A percentile compares a stretch with the other conserved stretches of the same genome.
phyloP scores from a whole-genome alignment of 2,329 filamentous ascomycete genomes.

The Pseudopyricularia javanii region DNA sequence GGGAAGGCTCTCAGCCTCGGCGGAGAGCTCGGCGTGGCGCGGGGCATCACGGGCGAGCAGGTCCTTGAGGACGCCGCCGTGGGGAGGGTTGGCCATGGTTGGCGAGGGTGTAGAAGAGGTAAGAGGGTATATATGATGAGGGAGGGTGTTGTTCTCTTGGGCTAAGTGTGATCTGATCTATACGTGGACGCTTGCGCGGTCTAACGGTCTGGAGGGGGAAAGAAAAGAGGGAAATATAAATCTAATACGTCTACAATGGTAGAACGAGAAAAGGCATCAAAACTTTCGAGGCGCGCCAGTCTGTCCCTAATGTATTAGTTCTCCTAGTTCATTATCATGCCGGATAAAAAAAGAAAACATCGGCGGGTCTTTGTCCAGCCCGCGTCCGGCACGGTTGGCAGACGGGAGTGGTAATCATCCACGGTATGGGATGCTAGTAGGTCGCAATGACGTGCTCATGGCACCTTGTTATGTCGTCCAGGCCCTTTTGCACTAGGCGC shows the following conservation, averaged over 20 bases:
- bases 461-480: background rate
- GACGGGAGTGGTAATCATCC: background rate
- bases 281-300: no score
- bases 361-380: background rate
- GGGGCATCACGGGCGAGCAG: slow-evolving; percentile 85
- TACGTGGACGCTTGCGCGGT: background rate
- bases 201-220: background rate
- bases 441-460: slow-evolving; percentile 12
- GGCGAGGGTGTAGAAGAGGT: background rate
- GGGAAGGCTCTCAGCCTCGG: slow-evolving; percentile 77
- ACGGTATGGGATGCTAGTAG: slow-evolving; percentile 6
- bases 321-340: background rate
- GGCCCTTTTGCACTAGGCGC: background rate
- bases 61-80: slow-evolving; percentile 96
- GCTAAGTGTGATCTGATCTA: background rate
- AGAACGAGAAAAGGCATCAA: background rate
- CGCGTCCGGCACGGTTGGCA: background rate
- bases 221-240: background rate
- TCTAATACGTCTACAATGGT: background rate
- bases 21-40: slow-evolving; percentile 64
- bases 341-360: background rate
- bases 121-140: background rate
- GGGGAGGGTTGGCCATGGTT: slow-evolving; percentile 58
- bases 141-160: background rate
- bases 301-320: background rate